Conservation (phyloP, 345 rosid species). For the Anastatica hierochuntica region DNA sequence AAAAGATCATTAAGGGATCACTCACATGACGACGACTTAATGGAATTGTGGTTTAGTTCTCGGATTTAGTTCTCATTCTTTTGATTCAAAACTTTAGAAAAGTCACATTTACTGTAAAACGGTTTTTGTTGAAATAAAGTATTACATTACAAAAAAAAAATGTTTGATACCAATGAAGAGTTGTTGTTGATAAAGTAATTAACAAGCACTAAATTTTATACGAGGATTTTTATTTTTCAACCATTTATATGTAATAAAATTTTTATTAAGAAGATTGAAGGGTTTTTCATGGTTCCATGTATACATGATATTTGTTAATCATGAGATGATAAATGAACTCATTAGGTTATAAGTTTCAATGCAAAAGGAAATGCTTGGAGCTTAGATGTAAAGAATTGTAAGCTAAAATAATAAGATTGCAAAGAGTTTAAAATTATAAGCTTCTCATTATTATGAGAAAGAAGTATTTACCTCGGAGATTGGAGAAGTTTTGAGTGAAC, state of each 20-base stretch:
- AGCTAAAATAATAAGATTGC: not conserved
- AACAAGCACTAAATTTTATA: not conserved
- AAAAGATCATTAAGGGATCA: no score
- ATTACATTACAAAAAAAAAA: not conserved
- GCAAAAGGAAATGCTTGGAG: slow-evolving; percentile 1
- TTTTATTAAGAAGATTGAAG: not conserved
- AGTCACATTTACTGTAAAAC: no score
- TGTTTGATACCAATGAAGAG: not conserved
- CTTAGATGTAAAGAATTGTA: not conserved
- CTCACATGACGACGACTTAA: no score
- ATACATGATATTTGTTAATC: not conserved
- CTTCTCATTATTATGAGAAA: not conserved
- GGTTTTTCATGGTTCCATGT: slow-evolving; percentile 3
- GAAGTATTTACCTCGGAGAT: slow-evolving; percentile 9
- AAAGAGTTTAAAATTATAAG: not conserved
- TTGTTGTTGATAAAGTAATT: no score
- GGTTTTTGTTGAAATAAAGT: no score
- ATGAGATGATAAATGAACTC: no score
- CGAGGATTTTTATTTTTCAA: not conserved
- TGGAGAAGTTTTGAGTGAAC: slow-evolving; percentile 7
- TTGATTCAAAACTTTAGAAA: no score
- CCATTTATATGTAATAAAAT: not conserved
- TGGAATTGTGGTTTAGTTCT: no score
- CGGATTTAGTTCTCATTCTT: no score
- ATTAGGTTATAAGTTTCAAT: no score